These are phyloP conservation scores for Marsdenia floribunda DNA, from an alignment of 257 asterid genomes.

Conservation along the genomic window DNA sequence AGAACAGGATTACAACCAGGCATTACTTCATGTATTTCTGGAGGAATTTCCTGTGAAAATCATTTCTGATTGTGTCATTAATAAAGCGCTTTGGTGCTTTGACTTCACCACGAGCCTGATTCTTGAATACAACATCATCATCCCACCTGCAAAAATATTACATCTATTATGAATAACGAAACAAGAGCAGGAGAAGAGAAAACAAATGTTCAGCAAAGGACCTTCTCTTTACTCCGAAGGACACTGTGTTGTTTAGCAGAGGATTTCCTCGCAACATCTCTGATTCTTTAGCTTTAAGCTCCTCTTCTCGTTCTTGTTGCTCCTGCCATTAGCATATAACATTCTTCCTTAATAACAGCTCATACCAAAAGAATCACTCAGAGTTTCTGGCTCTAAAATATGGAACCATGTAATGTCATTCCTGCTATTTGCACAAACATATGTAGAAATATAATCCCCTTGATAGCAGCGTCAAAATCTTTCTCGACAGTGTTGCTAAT, in stretches of 20 bases:
- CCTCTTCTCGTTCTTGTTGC: constrained; percentile 59
- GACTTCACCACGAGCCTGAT: constrained; percentile 89
- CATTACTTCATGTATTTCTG: constrained; percentile 24
- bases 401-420: not conserved
- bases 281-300: constrained; percentile 77
- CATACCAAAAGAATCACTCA: no score
- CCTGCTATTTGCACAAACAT: not conserved
- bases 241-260: constrained; percentile 58
- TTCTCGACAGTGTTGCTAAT: not conserved
- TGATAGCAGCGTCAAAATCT: not conserved
- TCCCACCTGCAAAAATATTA: no score
- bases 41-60: constrained; percentile 47
- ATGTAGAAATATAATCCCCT: not conserved
- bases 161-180: not conserved
- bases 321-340: constrained; percentile 44
- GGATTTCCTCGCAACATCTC: constrained; percentile 84
- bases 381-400: not conserved
- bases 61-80: constrained; percentile 86
- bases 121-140: constrained; percentile 96
- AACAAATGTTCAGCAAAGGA: not conserved
- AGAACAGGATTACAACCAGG: not conserved
- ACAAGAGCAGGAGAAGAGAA: not conserved
- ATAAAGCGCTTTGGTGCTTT: constrained; percentile 72
- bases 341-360: not conserved
- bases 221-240: constrained; percentile 88